Percentiles rank a stretch among this genome's conserved stretches.
Conservation (phyloP, 768 basidiomycete species). For the Leccinum aurantiacum region DNA sequence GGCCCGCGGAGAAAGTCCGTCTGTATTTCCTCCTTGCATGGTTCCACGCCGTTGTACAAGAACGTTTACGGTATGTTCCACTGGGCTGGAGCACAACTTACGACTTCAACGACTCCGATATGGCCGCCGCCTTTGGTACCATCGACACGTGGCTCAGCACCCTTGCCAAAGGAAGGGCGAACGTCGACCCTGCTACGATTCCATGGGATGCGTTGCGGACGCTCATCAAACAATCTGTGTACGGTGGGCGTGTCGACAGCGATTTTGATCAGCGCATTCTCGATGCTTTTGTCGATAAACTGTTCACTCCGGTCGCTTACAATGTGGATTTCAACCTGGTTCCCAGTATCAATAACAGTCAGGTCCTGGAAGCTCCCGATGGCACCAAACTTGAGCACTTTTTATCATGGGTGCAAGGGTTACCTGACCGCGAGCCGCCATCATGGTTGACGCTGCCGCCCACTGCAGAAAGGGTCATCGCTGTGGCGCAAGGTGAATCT, state of each 20-base stretch:
- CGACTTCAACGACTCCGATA: too few species aligned
- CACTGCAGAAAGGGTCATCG: slow-evolving; percentile 90
- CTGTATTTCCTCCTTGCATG: too few species aligned
- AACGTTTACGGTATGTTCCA: too few species aligned
- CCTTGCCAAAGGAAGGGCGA: slow-evolving; percentile 88
- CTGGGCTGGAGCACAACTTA: too few species aligned
- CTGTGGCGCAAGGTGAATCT: slow-evolving; percentile 77
- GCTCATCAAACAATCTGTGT: slow-evolving; percentile 93
- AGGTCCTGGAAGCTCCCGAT: slow-evolving; percentile 74
- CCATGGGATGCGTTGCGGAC: slow-evolving; percentile 96
- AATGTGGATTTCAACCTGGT: slow-evolving; percentile 93
- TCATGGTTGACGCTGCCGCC: slow-evolving; percentile 93
- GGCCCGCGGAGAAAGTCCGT: too few species aligned
- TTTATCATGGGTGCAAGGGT: slow-evolving; percentile 80
- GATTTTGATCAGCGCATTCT: slow-evolving; percentile 93
- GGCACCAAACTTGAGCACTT: slow-evolving; percentile 93
- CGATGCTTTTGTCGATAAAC: slow-evolving; percentile 86
- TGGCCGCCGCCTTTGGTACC: too few species aligned
- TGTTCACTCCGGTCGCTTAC: slow-evolving; percentile 88
- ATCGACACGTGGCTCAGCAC: too few species aligned
- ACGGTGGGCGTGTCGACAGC: slow-evolving; percentile 91
- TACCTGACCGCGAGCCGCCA: slow-evolving; percentile 93
- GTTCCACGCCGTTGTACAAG: too few species aligned
- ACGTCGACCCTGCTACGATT: slow-evolving; percentile 87
- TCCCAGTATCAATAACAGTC: slow-evolving; percentile 55